Conservation (phyloP, 495 filamentous ascomycete species). For the Neurospora sp. region DNA sequence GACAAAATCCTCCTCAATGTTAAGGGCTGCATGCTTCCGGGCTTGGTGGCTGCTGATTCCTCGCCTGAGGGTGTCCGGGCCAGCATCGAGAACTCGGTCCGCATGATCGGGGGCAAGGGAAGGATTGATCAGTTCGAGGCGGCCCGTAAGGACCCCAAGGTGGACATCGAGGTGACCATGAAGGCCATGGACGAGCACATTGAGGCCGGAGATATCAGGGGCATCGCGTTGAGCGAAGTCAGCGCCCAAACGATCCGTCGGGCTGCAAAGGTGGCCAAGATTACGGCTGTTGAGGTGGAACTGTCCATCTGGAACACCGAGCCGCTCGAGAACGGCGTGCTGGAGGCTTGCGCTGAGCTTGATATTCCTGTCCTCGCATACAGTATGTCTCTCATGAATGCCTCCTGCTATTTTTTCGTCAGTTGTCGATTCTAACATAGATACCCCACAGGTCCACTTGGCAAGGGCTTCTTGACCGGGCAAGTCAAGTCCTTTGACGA, state of each 20-base stretch:
- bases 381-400: constrained; percentile 33
- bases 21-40: constrained; percentile 46
- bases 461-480: constrained; percentile 43
- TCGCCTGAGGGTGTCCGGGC: constrained; percentile 52
- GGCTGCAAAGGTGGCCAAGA: constrained; percentile 58
- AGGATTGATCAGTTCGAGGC: constrained; percentile 74
- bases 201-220: constrained; percentile 65
- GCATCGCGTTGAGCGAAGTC: constrained; percentile 66
- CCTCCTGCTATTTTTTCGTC: background rate
- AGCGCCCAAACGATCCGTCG: constrained; percentile 62
- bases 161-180: constrained; percentile 38
- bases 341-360: constrained; percentile 58
- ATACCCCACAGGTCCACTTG: constrained; percentile 6
- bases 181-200: constrained; percentile 49
- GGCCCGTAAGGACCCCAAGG: constrained; percentile 59
- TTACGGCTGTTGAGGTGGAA: constrained; percentile 74
- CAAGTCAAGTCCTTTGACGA: constrained; percentile 52
- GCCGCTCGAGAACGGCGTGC: constrained; percentile 64
- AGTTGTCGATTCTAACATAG: constrained; percentile 6
- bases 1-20: constrained; percentile 54
- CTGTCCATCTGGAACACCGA: constrained; percentile 59
- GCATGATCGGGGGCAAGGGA: constrained; percentile 60
- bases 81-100: constrained; percentile 59
- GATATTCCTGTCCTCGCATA: constrained; percentile 63
- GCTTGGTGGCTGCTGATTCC: constrained; percentile 33